phyloP scores from a whole-genome alignment of 106 monocot species.

The Acanthochlamys bracteata region DNA sequence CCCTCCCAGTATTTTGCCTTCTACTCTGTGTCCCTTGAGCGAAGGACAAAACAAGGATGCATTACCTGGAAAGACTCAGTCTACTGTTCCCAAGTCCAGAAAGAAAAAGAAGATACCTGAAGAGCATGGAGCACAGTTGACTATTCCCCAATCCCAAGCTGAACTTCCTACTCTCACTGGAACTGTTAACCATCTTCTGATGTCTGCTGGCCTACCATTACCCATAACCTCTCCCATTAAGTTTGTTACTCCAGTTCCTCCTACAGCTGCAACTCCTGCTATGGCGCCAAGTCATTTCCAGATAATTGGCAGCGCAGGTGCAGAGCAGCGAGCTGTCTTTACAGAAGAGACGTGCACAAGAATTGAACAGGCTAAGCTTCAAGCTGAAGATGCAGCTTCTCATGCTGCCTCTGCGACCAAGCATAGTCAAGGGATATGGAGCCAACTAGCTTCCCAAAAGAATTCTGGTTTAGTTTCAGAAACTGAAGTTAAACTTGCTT shows the following conservation, averaged over 20 bases:
- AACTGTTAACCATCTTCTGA: constrained; percentile 13
- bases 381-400: constrained; percentile 80
- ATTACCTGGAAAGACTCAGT: constrained; percentile 17
- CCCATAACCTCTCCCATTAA: constrained; percentile 22
- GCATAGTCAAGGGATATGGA: constrained; percentile 73
- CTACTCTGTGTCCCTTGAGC: constrained; percentile 10
- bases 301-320: constrained; percentile 15
- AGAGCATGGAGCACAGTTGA: constrained; percentile 4
- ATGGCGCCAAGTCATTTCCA: constrained; percentile 32
- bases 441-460: constrained; percentile 36
- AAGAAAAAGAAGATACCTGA: constrained; percentile 53
- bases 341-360: constrained; percentile 52
- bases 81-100: constrained; percentile 41
- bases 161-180: constrained; percentile 17
- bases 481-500: constrained; percentile 64
- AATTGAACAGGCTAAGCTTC: constrained; percentile 68
- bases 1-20: constrained; percentile 28
- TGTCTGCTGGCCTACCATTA: constrained; percentile 3
- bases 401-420: constrained; percentile 57
- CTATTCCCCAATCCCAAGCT: constrained; percentile 26
- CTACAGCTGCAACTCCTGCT: constrained; percentile 12
- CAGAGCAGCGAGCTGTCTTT: constrained; percentile 36
- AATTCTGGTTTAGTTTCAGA: constrained; percentile 50
- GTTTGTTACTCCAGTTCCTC: constrained; percentile 15
- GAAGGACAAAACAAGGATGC: constrained; percentile 24